Evolutionary conservation across 164 flowering plant species (phyloP), one percentile per base, ranked within the genome.

Genomic region (Umbellularia californica): DNA sequence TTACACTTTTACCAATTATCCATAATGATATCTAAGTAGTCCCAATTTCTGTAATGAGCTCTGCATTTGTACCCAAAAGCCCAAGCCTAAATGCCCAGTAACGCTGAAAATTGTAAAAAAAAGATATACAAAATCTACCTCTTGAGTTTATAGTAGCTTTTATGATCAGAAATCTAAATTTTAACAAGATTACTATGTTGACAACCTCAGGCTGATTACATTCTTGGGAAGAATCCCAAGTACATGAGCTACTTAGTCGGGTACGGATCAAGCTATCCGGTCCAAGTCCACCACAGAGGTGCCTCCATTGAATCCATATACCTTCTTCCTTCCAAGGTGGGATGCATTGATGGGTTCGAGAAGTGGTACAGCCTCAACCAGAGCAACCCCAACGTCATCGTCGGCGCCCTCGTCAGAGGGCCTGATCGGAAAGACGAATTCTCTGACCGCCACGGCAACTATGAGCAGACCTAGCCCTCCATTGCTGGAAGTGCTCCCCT

Each of bases 351-450:
- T 77, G 98, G 98, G 24, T 93, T 92, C 41, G 98, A 92, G 71
- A 68, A 72, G 1, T 95, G 97, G 98, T 90, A 84, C 72, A 76
- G 72, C 15, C 82, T 88, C 6, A 66, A 81, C 0, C 72, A 83
- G 50, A 83, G 77, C n/a, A 86, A 95, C 76, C 98, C 97, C 2
- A 95, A 93, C 52, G 81, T 90, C 25, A 24, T 92, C 2, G 23
- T 82, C 20, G 99, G 99, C 28, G 98, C 85, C 2, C 90, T 95
- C 4, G 93, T 95, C 3, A 98, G 98, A 70, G 98, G 98, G 27
- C 99, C 99, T 4, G 85, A 88, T 82, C 71, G 47, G 67, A 84
- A 85, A 2, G 98, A 93, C 68, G 77, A 81, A 14, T 95, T 84
- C 83, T 22, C 63, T 2, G 95, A 93, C 72, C 85, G 85, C 23